Base-by-base conservation (phyloP, 805 yeast genomes). In the Saccharomyces jurei region DNA sequence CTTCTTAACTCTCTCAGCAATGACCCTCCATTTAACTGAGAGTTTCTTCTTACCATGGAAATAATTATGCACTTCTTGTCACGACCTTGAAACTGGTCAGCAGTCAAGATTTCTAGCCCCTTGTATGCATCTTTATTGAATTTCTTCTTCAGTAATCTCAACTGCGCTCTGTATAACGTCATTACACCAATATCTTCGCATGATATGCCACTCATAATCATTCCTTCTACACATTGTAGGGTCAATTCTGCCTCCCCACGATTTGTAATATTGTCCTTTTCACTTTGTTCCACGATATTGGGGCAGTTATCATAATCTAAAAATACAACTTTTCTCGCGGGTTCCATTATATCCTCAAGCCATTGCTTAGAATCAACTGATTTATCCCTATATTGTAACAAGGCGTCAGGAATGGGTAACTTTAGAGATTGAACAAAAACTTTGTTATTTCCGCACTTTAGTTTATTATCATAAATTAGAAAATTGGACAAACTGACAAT, bases 51-150 rank as follows among this genome's bases (percentile, higher is more conserved):
- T 2, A 94, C 99, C 61, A 94, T 73, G 0, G 98, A 92, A 2
- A 94, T 87, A 6, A 94, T 82, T 14, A 94, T 81, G 64, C 96
- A 87, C 31, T 89, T 92, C 63, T 92, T 94, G 69, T 94, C 99
- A 54, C 97, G 78, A 0, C 99, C 99, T 71, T 94, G 99, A 63
- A 87, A 92, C 64, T 86, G 89, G 69, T 94, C 99, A 0, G 97
- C 98, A 0, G 99, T 94, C 54, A 92, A 74, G 31, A 88, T 77
- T 60, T 94, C 98, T 30, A 94, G 70, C 0, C 74, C 79, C 8
- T 72, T 66, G 26, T 70, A 61, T 14, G 58, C 66, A 13, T 54
- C 54, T 3, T 48, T 47, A 46, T 55, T 62, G 56, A 67, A 67
- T 31, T 59, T 57, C 46, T 65, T 63, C 48, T 68, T 65, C 46